Evolutionary conservation across 371 early-diverging fungal species (phyloP).

Genomic region (Zopfochytrium polystomum): DNA sequence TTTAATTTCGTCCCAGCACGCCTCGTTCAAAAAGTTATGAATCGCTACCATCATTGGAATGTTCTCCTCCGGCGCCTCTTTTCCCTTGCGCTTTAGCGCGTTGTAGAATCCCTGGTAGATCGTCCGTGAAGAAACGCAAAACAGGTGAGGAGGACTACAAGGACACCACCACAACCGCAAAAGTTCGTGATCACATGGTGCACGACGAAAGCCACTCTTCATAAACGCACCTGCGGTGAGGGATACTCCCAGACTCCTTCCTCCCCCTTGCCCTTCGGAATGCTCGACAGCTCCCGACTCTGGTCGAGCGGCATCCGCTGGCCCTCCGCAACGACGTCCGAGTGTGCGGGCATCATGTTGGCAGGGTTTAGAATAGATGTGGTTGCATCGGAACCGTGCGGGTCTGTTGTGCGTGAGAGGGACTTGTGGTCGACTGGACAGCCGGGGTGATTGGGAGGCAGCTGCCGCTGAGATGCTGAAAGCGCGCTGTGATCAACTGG

Average conservation of each 20-base stretch:
- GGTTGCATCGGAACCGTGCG: too few relatives aligned
- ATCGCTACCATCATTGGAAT: slow-evolving; percentile 93
- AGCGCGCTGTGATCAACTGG: too few relatives aligned
- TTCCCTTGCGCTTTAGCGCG: slow-evolving; percentile 89
- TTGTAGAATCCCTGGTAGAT: slow-evolving; percentile 97
- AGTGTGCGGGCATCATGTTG: slow-evolving; percentile 82
- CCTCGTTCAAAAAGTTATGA: slow-evolving; percentile 96
- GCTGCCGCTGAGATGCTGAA: too few relatives aligned
- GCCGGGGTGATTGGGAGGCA: too few relatives aligned
- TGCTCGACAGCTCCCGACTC: slow-evolving; percentile 60
- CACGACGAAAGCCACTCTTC: too few relatives aligned
- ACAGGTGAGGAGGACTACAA: neutral
- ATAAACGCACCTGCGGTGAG: too few relatives aligned
- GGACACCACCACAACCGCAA: neutral
- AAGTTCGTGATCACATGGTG: neutral
- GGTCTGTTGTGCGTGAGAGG: too few relatives aligned
- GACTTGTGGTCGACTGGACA: too few relatives aligned
- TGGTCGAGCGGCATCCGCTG: slow-evolving; percentile 69
- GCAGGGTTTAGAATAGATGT: slow-evolving; percentile 76
- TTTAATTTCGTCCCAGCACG: slow-evolving; percentile 87
- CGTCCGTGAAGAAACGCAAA: too few relatives aligned
- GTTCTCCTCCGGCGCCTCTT: slow-evolving; percentile 86
- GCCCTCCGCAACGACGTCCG: slow-evolving; percentile 63
- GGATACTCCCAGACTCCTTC: slow-evolving; percentile 88
- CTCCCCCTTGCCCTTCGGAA: slow-evolving; percentile 43